Base-by-base conservation (phyloP, 2,329 filamentous ascomycete genomes). In the Aspergillus aculeatus region DNA sequence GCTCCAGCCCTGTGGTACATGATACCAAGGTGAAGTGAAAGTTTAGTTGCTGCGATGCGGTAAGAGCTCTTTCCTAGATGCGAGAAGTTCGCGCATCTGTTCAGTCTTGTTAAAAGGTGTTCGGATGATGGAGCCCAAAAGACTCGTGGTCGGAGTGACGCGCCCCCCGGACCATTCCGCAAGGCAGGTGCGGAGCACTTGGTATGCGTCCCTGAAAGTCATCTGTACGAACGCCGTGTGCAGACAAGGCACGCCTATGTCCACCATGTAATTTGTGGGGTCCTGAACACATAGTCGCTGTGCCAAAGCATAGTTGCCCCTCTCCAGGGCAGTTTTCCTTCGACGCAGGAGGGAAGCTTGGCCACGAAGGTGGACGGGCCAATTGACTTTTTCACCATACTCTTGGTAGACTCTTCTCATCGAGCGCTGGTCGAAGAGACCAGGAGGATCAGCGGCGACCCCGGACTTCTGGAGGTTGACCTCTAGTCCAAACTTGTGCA, bases 241-340 rank as follows among this genome's bases (percentile, higher is more conserved):
- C 56, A 77, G 73, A 49, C 74, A 78, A 56, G 78, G 78, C 48
- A 74, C 72, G 35, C 85, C 85, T 1, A 87, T 76, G 66, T 88
- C 83, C 68, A 86, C 86, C 66, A 77, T 77, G 21, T 79, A 77
- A 66, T 86, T 80, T 7, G 83, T 82, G 0, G 86, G 86, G 65
- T 88, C 85, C 70, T 86, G 84, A 14, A 88, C 74, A 60, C 77
- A 83, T 53, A 87, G 75, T 53, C 83, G 72, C 57, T 77, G 64
- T 4, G 69, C 67, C 16, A 61, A 59, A 19, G 59, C 56, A 0
- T 50, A 16, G 49, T 76, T 76, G n/a, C 68, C 61, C 47, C 63
- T 69, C 5, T 74, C 12, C 64, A 74, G 63, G 70, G 77, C 65
- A 44, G 65, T 67, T 59, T 66, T 62, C 60, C 75, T 75, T 23